Evolutionary conservation across 176 grass and related monocot species (phyloP).

Genomic region (Musa troglodytarum): DNA sequence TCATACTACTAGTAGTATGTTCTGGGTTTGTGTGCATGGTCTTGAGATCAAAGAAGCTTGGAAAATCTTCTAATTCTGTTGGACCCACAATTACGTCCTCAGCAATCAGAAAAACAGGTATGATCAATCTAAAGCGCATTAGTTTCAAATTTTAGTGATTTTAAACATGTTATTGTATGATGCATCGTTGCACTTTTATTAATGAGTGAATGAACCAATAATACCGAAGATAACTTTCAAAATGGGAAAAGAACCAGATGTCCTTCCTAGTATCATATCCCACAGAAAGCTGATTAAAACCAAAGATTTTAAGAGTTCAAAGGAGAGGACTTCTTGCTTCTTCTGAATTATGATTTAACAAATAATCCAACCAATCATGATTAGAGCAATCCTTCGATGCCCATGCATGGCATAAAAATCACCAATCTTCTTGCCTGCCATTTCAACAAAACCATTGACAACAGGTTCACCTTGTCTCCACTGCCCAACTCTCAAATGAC

Average conservation of each 20-base stretch:
- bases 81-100: slow-evolving; percentile 31
- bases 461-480: too few species aligned
- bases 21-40: slow-evolving; percentile 39
- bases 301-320: not conserved
- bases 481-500: too few species aligned
- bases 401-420: too few species aligned
- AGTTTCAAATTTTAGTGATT: not conserved
- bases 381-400: too few species aligned
- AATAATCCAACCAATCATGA: not conserved
- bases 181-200: slow-evolving; percentile 8
- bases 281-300: not conserved
- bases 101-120: slow-evolving; percentile 53
- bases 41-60: slow-evolving; percentile 42
- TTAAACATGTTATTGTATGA: not conserved
- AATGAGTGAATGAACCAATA: not conserved
- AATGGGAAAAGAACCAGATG: not conserved
- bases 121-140: not conserved
- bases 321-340: not conserved
- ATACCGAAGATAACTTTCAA: not conserved
- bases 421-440: too few species aligned
- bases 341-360: not conserved
- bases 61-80: slow-evolving; percentile 24
- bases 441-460: too few species aligned
- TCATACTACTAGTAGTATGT: slow-evolving; percentile 44
- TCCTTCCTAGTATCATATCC: too few species aligned